Conservation (phyloP, 2,329 filamentous ascomycete species). For the Simplicillium sp. region DNA sequence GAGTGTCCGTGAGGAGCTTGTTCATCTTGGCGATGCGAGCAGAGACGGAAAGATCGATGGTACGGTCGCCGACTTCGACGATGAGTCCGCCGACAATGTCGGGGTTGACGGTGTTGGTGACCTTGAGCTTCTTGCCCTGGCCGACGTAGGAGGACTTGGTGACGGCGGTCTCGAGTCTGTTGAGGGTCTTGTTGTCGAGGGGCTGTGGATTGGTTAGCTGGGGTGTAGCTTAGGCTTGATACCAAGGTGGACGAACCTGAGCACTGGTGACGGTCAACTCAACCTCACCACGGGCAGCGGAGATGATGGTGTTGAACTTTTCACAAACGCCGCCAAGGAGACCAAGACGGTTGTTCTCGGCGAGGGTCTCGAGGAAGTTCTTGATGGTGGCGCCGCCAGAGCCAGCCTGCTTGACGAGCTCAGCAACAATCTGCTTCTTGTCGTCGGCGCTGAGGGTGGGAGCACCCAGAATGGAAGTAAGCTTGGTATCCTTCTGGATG, state of each 20-base stretch:
- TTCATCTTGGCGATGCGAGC: constrained; percentile 96
- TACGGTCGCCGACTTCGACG: constrained; percentile 95
- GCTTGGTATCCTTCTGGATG: constrained; percentile 77
- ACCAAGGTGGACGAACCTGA: constrained; percentile 70
- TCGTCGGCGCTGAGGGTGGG: constrained; percentile 71
- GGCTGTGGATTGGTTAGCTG: constrained; percentile 40
- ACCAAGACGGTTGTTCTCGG: constrained; percentile 91
- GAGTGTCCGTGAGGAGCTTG: constrained; percentile 92
- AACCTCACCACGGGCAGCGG: constrained; percentile 83
- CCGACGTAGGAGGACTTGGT: constrained; percentile 82
- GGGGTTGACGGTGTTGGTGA: constrained; percentile 89
- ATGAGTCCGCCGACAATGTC: constrained; percentile 90
- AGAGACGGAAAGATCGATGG: constrained; percentile 94
- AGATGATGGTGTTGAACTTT: constrained; percentile 83
- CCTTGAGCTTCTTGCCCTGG: constrained; percentile 95
- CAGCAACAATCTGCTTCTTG: constrained; percentile 77
- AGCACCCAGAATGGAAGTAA: constrained; percentile 63
- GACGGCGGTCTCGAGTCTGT: constrained; percentile 78
- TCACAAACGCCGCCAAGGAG: constrained; percentile 72
- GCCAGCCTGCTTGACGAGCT: constrained; percentile 78
- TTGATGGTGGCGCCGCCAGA: constrained; percentile 73
- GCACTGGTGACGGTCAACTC: constrained; percentile 89
- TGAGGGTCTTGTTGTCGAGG: constrained; percentile 79
- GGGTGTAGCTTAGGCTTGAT: too few relatives aligned
- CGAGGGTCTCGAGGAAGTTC: constrained; percentile 86